Conservation (phyloP, 495 filamentous ascomycete genomes). For the Trichoderma reesei region DNA sequence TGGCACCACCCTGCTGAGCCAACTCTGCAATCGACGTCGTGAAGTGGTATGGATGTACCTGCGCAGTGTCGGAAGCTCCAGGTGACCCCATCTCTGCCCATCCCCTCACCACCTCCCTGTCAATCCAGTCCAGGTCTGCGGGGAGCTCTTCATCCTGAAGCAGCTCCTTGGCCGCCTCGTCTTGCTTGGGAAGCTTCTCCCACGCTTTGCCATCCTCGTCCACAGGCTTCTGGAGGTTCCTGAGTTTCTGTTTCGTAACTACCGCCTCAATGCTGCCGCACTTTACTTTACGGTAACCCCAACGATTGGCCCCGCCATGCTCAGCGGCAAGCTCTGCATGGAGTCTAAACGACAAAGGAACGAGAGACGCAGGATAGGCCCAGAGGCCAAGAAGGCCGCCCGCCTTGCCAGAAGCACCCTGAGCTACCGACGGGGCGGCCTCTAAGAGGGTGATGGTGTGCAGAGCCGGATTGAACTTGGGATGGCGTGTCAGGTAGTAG, state of each 20-base stretch:
- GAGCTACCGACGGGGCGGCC: constrained; percentile 68
- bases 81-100: constrained; percentile 82
- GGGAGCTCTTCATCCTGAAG: constrained; percentile 50
- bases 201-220: constrained; percentile 29
- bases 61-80: constrained; percentile 58
- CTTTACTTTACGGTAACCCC: constrained; percentile 78
- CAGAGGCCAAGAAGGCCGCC: constrained; percentile 84
- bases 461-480: constrained; percentile 61
- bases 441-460: constrained; percentile 84
- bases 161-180: constrained; percentile 47
- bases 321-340: constrained; percentile 79
- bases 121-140: constrained; percentile 79
- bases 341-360: constrained; percentile 75
- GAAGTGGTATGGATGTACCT: constrained; percentile 90
- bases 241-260: constrained; percentile 34
- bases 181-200: constrained; percentile 65
- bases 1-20: constrained; percentile 63
- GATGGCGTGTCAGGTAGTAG: constrained; percentile 87
- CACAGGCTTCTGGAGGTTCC: constrained; percentile 20
- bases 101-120: constrained; percentile 48
- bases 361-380: constrained; percentile 83
- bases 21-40: constrained; percentile 79
- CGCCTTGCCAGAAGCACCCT: constrained; percentile 90
- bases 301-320: constrained; percentile 68
- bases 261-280: constrained; percentile 63